Percentiles rank a stretch among this genome's conserved stretches.
These are phyloP conservation scores for Erythrobasidium hasegawianum DNA, from an alignment of 1,284 basidiomycete species.

Conservation along the genomic window DNA sequence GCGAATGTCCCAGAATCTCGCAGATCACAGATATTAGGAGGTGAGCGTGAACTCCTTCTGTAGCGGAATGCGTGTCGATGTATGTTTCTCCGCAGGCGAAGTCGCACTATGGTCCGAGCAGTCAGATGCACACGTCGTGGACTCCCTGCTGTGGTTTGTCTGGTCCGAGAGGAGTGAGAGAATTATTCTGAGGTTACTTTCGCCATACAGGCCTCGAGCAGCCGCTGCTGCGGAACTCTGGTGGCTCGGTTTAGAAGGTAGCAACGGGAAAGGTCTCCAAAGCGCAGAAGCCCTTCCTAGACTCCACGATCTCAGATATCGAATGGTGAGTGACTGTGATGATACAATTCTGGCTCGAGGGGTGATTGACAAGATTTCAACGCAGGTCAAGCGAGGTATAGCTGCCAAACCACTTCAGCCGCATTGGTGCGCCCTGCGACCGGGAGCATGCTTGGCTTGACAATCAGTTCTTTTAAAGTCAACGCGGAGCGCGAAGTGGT, in stretches of 20 bases:
- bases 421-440: constrained; percentile 73
- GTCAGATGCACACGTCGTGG: constrained; percentile 65
- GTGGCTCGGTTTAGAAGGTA: constrained; percentile 63
- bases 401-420: constrained; percentile 69
- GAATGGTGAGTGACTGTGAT: constrained; percentile 1
- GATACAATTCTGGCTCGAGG: too few species aligned
- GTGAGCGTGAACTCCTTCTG: neutral
- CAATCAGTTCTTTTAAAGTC: too few species aligned
- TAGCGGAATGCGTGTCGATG: too few species aligned
- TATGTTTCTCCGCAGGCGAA: too few species aligned
- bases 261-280: constrained; percentile 36
- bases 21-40: constrained; percentile 12
- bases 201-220: constrained; percentile 59
- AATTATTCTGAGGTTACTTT: too few species aligned
- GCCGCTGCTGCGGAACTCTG: constrained; percentile 74
- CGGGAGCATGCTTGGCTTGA: constrained; percentile 50
- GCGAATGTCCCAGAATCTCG: neutral
- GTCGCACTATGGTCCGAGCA: constrained; percentile 76
- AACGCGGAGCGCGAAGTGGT: too few species aligned
- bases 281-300: constrained; percentile 64
- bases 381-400: constrained; percentile 61
- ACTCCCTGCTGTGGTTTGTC: constrained; percentile 61
- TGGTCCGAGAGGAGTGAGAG: too few species aligned
- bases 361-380: too few species aligned
- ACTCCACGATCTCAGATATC: constrained; percentile 66